Conservation (phyloP, 2,329 filamentous ascomycete genomes). For the Plectosphaerella plurivora region DNA sequence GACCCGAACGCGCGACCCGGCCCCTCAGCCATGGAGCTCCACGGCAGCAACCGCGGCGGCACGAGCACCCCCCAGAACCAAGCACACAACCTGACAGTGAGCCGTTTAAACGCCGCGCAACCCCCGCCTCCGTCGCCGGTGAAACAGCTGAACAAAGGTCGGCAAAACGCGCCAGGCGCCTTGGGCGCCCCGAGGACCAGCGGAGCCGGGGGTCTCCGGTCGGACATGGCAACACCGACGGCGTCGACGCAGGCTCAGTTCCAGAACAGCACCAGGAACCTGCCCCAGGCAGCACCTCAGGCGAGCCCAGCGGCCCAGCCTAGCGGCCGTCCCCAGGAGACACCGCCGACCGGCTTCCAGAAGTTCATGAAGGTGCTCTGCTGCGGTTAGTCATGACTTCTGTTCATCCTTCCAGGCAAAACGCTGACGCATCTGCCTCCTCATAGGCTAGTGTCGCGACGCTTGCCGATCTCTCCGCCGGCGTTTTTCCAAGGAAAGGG, state of each 20-base stretch:
- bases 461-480: not conserved
- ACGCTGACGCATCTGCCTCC: constrained; percentile 2
- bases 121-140: constrained; percentile 82
- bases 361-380: constrained; percentile 91
- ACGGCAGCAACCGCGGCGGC: constrained; percentile 65
- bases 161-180: constrained; percentile 73
- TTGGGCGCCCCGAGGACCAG: constrained; percentile 72
- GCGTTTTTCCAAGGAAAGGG: constrained; percentile 7
- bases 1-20: constrained; percentile 75
- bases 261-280: constrained; percentile 89
- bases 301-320: constrained; percentile 54
- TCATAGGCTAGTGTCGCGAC: constrained; percentile 7
- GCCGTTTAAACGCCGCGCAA: constrained; percentile 92
- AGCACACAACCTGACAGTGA: constrained; percentile 65
- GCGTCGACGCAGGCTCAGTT: constrained; percentile 94
- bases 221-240: constrained; percentile 77
- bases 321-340: constrained; percentile 57
- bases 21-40: constrained; percentile 78
- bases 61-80: constrained; percentile 61
- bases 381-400: constrained; percentile 55
- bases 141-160: constrained; percentile 73
- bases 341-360: constrained; percentile 77
- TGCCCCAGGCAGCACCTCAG: constrained; percentile 61
- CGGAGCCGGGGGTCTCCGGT: constrained; percentile 63
- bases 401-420: too few species aligned